A percentile compares a stretch with the other conserved stretches of the same genome.
phyloP scores from a whole-genome alignment of 1,139 yeast genomes.

The Meyerozyma smithsonii region DNA sequence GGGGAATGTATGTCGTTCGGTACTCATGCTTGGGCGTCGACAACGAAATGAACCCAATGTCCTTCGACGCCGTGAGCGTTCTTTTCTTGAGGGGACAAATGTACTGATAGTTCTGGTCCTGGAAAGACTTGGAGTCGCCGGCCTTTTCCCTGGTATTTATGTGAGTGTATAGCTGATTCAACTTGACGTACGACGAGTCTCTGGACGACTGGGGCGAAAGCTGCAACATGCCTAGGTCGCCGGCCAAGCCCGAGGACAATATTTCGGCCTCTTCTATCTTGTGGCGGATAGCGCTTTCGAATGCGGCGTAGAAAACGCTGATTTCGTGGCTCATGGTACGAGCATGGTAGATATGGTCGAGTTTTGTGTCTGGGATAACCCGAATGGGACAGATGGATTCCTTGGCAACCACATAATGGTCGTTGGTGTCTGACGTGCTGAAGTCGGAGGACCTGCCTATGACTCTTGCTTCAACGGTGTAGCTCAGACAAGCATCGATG shows the following conservation, averaged over 20 bases:
- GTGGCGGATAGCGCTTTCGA: constrained; percentile 26
- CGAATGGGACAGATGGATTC: constrained; percentile 32
- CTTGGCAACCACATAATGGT: constrained; percentile 37
- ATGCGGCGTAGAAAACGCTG: constrained; percentile 32
- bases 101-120: constrained; percentile 29
- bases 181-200: constrained; percentile 4
- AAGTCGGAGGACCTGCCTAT: constrained; percentile 41
- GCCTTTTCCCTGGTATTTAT: constrained; percentile 16
- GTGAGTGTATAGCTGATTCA: constrained; percentile 31
- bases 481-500: constrained; percentile 29
- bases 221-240: constrained; percentile 2
- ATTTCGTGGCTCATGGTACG: constrained; percentile 19
- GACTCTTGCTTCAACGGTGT: constrained; percentile 37
- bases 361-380: constrained; percentile 29
- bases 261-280: constrained; percentile 29
- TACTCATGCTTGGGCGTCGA: constrained; percentile 34
- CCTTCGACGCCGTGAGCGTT: constrained; percentile 31
- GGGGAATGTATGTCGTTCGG: constrained; percentile 29
- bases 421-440: constrained; percentile 12
- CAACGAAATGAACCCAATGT: constrained; percentile 32
- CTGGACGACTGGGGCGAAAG: constrained; percentile 4
- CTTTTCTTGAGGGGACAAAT: constrained; percentile 32
- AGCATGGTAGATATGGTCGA: constrained; percentile 19
- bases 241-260: constrained; percentile 8
- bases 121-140: constrained; percentile 12